phyloP scores from a whole-genome alignment of 2,329 filamentous ascomycete species.

The Botrytis byssoidea region DNA sequence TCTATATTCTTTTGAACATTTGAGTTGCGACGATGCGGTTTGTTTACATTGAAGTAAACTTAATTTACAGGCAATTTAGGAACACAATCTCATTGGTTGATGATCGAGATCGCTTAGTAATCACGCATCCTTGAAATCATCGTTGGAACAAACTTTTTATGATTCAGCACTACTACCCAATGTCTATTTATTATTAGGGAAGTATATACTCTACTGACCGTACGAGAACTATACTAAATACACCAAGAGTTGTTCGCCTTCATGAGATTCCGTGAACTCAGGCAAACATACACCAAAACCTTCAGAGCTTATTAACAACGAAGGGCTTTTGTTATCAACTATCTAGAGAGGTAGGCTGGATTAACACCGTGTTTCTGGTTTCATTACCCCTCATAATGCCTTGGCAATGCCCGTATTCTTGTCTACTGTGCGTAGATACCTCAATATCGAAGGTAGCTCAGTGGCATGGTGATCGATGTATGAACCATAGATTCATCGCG shows the following conservation, averaged over 20 bases:
- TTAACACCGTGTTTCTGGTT: not conserved
- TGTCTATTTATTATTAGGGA: not conserved
- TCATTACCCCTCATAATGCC: not conserved
- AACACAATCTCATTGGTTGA: not conserved
- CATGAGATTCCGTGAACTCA: not conserved
- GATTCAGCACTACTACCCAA: not conserved
- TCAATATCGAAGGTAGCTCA: not conserved
- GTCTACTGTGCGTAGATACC: not conserved
- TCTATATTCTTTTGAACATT: not conserved
- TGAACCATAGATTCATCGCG: not conserved
- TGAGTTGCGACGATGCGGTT: conserved; percentile 18
- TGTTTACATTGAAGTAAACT: conserved; percentile 17
- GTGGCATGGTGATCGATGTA: not conserved
- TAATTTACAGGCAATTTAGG: not conserved
- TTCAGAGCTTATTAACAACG: not conserved
- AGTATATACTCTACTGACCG: not conserved
- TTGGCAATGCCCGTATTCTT: not conserved
- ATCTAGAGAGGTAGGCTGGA: not conserved
- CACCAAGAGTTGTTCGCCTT: not conserved
- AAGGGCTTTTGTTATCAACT: not conserved
- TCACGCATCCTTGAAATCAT: not conserved
- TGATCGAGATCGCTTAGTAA: not conserved
- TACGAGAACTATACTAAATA: not conserved
- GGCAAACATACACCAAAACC: not conserved
- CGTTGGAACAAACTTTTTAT: not conserved